Evolutionary conservation across 768 basidiomycete species (phyloP).

Genomic region (Melanogaster broomeanus): DNA sequence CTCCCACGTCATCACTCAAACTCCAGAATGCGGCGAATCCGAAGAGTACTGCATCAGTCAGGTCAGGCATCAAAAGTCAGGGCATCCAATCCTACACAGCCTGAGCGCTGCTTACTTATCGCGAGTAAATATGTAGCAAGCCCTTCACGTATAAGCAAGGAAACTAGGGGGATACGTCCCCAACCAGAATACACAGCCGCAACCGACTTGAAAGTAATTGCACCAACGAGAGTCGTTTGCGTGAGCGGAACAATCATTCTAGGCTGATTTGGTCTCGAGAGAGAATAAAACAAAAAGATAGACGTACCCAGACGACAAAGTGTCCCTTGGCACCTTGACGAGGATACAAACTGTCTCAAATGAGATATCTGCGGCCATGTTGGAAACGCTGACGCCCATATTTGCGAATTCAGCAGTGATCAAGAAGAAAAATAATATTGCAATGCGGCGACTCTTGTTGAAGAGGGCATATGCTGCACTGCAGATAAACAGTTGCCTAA

Average conservation of each 20-base stretch:
- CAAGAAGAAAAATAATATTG: constrained; percentile 23
- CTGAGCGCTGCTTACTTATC: constrained; percentile 28
- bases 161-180: constrained; percentile 41
- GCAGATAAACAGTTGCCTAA: not conserved
- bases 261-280: not conserved
- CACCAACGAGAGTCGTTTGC: constrained; percentile 39
- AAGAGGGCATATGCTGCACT: constrained; percentile 21
- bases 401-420: constrained; percentile 33
- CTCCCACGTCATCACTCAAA: not conserved
- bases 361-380: constrained; percentile 27
- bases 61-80: not conserved
- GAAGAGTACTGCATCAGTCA: constrained; percentile 1
- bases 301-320: not conserved
- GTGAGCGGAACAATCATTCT: constrained; percentile 36
- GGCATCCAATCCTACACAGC: not conserved
- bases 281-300: not conserved
- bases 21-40: not conserved
- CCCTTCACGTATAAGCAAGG: constrained; percentile 44
- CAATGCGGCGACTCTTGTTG: constrained; percentile 32
- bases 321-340: not conserved
- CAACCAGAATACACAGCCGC: constrained; percentile 38
- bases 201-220: constrained; percentile 39
- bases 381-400: constrained; percentile 33
- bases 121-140: constrained; percentile 45
- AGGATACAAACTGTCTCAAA: constrained; percentile 1